A percentile compares a stretch with the other conserved stretches of the same genome.
These are phyloP conservation scores for Stentor roeselii DNA, from an alignment of 73 alveolate species.

Conservation along the genomic window DNA sequence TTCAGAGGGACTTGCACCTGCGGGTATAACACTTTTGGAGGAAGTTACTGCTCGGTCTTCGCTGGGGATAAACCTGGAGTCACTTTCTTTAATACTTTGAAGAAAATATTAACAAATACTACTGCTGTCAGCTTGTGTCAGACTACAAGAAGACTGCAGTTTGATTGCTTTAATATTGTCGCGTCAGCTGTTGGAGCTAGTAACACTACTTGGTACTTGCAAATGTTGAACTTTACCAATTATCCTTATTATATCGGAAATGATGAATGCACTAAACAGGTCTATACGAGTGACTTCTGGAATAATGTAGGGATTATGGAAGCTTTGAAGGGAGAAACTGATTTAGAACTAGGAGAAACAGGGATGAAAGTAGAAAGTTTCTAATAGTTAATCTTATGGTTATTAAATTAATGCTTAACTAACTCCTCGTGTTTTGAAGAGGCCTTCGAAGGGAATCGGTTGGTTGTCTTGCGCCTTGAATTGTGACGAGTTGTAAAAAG, in stretches of 20 bases:
- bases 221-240: slow-evolving; percentile 10
- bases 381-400: too few species aligned
- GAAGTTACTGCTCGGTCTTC: not conserved
- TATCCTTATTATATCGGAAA: slow-evolving; percentile 10
- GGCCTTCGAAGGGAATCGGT: too few species aligned
- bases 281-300: slow-evolving; percentile 18
- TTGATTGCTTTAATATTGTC: not conserved
- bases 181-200: not conserved
- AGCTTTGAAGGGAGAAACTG: too few species aligned
- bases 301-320: too few species aligned
- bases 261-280: not conserved
- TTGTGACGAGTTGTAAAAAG: too few species aligned
- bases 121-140: slow-evolving; percentile 14
- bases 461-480: too few species aligned
- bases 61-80: slow-evolving; percentile 17
- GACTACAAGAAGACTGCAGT: slow-evolving; percentile 5
- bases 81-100: not conserved
- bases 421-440: too few species aligned
- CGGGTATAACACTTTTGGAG: not conserved
- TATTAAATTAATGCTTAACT: too few species aligned
- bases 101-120: not conserved
- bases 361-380: too few species aligned
- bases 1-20: not conserved
- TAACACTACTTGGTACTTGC: not conserved
- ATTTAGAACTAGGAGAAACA: too few species aligned